A percentile compares a stretch with the other conserved stretches of the same genome.
Conservation (phyloP, 352 stramenopile species). For the Pythium rishiriense region DNA sequence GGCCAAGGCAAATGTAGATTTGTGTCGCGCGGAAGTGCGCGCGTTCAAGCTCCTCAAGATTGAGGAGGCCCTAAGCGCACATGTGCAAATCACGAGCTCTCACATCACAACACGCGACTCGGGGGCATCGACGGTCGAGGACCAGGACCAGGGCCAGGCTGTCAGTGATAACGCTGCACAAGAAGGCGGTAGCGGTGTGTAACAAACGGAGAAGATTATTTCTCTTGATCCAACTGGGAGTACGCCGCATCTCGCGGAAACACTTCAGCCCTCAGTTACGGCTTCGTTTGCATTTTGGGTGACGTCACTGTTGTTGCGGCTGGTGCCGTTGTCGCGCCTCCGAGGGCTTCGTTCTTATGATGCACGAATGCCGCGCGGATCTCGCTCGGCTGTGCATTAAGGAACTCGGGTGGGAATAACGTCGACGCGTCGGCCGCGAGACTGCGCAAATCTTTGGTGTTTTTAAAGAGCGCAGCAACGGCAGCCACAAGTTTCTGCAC, state of each 20-base stretch:
- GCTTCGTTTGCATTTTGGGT: background rate
- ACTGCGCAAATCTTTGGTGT: slow-evolving; percentile 85
- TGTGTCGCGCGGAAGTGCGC: slow-evolving; percentile 72
- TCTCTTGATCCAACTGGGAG: no score
- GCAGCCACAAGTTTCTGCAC: slow-evolving; percentile 50
- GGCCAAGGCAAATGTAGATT: slow-evolving; percentile 68
- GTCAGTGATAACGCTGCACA: background rate
- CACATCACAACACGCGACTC: slow-evolving; percentile 27
- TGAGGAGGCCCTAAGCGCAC: slow-evolving; percentile 60
- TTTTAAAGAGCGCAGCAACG: slow-evolving; percentile 81
- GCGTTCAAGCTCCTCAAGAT: slow-evolving; percentile 82
- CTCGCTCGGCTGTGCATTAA: slow-evolving; percentile 60
- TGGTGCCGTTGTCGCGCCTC: background rate
- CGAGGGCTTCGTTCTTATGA: slow-evolving; percentile 52
- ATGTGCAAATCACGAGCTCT: slow-evolving; percentile 62
- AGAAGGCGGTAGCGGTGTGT: background rate
- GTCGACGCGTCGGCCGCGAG: slow-evolving; percentile 70
- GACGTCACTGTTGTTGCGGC: background rate
- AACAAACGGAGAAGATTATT: background rate
- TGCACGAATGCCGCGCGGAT: slow-evolving; percentile 61
- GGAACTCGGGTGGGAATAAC: slow-evolving; percentile 81
- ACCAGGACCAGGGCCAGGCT: slow-evolving; percentile 1
- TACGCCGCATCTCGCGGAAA: no score
- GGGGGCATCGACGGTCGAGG: slow-evolving; percentile 24
- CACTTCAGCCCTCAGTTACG: background rate